Evolutionary conservation across 805 yeast genomes (phyloP).

Genomic region (Myxozyma sirexii): DNA sequence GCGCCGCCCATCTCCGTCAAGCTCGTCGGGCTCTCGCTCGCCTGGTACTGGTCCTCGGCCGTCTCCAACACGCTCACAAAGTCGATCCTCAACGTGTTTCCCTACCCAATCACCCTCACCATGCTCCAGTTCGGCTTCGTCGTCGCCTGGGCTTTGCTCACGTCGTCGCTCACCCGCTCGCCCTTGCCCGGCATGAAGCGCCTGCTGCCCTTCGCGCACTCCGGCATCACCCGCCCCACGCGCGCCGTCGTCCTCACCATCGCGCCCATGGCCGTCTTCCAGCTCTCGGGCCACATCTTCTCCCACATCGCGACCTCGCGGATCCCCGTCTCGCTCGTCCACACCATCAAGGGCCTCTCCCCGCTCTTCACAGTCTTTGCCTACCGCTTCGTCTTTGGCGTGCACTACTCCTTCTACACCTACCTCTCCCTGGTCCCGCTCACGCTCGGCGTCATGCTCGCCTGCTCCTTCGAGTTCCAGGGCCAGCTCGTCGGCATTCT

Average conservation of each 20-base stretch:
- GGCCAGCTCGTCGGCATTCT: slow-evolving; percentile 62
- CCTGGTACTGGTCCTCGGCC: slow-evolving; percentile 83
- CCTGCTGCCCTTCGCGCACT: slow-evolving; percentile 38
- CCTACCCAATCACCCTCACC: slow-evolving; percentile 85
- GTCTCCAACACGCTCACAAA: slow-evolving; percentile 82
- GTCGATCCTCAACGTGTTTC: slow-evolving; percentile 66
- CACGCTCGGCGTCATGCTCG: slow-evolving; percentile 79
- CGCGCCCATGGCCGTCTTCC: slow-evolving; percentile 93
- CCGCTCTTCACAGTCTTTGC: slow-evolving; percentile 86
- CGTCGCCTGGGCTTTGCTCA: slow-evolving; percentile 50
- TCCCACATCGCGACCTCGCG: slow-evolving; percentile 89
- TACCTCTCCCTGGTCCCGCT: slow-evolving; percentile 80
- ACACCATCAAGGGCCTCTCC: slow-evolving; percentile 88
- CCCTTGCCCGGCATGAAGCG: slow-evolving; percentile 42
- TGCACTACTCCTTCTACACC: slow-evolving; percentile 62
- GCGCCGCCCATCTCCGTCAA: slow-evolving; percentile 51
- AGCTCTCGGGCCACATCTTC: slow-evolving; percentile 87
- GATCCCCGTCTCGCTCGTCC: slow-evolving; percentile 93
- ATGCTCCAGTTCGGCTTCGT: slow-evolving; percentile 83
- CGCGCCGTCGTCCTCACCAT: slow-evolving; percentile 61
- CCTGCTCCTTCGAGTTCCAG: slow-evolving; percentile 49
- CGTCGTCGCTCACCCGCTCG: slow-evolving; percentile 35
- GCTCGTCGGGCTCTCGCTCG: slow-evolving; percentile 59
- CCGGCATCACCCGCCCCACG: slow-evolving; percentile 50
- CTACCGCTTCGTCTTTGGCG: slow-evolving; percentile 64